Evolutionary conservation across 192 early-diverging fungal genomes (phyloP), one percentile per base, ranked within the genome.

Genomic region (Mortierella hygrophila): DNA sequence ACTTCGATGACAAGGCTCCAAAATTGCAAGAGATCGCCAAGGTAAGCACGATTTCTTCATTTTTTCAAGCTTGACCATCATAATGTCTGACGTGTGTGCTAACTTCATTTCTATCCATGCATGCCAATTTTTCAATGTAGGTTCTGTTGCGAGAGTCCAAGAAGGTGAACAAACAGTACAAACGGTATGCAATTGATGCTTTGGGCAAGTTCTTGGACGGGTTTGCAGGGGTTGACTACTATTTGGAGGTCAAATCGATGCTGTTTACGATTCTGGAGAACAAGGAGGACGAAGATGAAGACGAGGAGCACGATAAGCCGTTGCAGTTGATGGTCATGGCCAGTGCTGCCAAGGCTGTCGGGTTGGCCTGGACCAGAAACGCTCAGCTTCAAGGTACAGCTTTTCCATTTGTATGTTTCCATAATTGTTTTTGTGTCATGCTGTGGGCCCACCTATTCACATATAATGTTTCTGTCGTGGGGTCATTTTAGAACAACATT

Each of bases 131-230:
- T 7, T 26, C 29, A 42, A 70, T 60, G 54, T 77, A 94, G 88
- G 86, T 96, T 29, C 76, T 97, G 29, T 70, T 95, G 4, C 93
- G 95, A 29, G 96, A 97, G 79, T 88, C 93, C 1, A 95, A 95
- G 65, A 94, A 95, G 72, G 94, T 93, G 35, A 96, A 96, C 83
- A 91, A 91, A 71, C 83, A 83, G 13, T 97, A 97, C 71, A 91
- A 92, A 42, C 90, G 95, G 9, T 81, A 92, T 76, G 90, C 92
- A 15, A 91, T 97, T 41, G 91, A 93, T 70, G 89, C 90, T 4
- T 78, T 97, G 16, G 93, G 93, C 18, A 80, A 79, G 29, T 92
- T 93, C 74, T 82, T 95, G 54, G 91, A 94, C 57, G 75, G 88
- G 13, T 92, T 94, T 74, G 78, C 79, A n/a, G 85, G 91, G 42